Conservation (phyloP, 2,329 filamentous ascomycete species). For the Aspergillus oerlinghausenensis region DNA sequence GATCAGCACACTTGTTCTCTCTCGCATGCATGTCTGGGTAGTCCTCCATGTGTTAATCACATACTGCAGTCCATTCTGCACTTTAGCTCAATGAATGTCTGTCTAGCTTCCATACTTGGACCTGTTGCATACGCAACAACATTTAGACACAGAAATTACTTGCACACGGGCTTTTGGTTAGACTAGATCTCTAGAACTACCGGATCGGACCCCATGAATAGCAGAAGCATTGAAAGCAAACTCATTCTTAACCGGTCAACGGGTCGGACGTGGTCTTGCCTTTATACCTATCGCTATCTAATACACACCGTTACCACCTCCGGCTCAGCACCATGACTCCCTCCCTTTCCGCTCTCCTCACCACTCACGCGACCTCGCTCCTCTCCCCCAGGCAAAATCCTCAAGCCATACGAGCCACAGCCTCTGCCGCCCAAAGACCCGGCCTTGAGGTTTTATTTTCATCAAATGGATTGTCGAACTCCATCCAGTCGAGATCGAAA, state of each 20-base stretch:
- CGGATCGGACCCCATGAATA: neutral
- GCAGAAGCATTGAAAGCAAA: neutral
- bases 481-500: conserved; percentile 18
- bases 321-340: conserved; percentile 6
- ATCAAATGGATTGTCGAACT: conserved; percentile 21
- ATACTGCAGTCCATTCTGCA: neutral
- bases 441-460: conserved; percentile 14
- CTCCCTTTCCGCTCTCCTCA: conserved; percentile 5
- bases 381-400: neutral
- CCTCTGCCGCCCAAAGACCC: conserved; percentile 4
- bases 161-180: neutral
- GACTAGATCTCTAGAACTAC: neutral
- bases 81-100: too few relatives aligned
- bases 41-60: neutral
- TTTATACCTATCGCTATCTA: neutral
- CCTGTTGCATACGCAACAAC: too few relatives aligned
- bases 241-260: neutral
- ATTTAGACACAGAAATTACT: neutral
- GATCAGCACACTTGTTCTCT: neutral
- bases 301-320: conserved; percentile 1
- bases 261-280: neutral
- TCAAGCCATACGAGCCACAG: conserved; percentile 1
- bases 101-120: too few relatives aligned
- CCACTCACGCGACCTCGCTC: conserved; percentile 5
- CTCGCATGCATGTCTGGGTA: neutral